Percentiles rank a stretch among this genome's conserved stretches.
phyloP scores from a whole-genome alignment of 441 rosid genomes.

The Rhodomyrtus psidioides region DNA sequence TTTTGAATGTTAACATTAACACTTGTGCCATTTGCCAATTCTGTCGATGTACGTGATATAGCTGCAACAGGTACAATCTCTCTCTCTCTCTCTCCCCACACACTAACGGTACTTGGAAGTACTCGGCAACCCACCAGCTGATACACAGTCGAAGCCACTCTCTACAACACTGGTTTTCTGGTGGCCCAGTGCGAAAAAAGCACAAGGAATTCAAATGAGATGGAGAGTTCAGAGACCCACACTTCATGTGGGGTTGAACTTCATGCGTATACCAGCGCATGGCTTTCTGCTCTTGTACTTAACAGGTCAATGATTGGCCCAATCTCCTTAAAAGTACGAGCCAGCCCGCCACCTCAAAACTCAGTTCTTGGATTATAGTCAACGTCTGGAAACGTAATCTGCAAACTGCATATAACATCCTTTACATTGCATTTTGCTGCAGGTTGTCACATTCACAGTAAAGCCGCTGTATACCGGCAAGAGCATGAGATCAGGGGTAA shows the following conservation, averaged over 20 bases:
- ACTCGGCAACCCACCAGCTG: neutral
- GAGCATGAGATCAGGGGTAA: neutral
- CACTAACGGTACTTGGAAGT: neutral
- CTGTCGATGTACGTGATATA: neutral
- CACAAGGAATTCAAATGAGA: neutral
- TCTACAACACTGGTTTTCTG: neutral
- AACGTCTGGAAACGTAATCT: neutral
- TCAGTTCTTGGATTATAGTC: neutral
- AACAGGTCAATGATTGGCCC: neutral
- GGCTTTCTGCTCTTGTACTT: neutral
- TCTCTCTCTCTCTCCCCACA: neutral
- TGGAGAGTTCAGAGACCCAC: neutral
- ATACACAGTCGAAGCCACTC: neutral
- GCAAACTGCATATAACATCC: neutral
- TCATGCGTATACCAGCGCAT: neutral
- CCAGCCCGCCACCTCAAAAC: neutral
- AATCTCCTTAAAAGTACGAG: neutral
- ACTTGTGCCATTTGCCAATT: neutral
- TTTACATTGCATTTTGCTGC: neutral
- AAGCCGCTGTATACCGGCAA: neutral
- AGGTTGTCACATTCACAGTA: neutral
- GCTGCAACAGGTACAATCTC: neutral
- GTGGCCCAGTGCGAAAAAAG: neutral
- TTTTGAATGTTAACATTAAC: neutral
- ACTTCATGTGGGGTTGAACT: neutral